These are phyloP conservation scores for Geranium rotundifolium DNA, from an alignment of 345 rosid genomes.

Conservation along the genomic window DNA sequence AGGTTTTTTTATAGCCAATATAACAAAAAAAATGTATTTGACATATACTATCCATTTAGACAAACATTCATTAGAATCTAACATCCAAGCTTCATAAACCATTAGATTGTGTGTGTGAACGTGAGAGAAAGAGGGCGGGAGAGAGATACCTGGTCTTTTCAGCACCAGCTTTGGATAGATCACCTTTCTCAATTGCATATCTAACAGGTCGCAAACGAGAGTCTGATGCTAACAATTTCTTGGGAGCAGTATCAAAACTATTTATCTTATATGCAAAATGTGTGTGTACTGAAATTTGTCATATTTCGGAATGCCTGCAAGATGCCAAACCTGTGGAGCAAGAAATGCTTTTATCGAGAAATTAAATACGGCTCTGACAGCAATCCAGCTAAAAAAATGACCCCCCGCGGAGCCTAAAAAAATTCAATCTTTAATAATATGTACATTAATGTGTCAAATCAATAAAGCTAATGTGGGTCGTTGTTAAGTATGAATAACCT, in stretches of 20 bases:
- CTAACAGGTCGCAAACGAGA: conserved; percentile 31
- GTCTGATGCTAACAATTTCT: conserved; percentile 23
- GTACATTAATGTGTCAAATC: neutral
- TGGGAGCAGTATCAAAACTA: conserved; percentile 29
- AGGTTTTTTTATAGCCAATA: neutral
- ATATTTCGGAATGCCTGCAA: conserved; percentile 17
- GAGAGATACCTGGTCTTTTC: conserved; percentile 29
- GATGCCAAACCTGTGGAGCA: conserved; percentile 21
- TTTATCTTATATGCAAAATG: conserved; percentile 27
- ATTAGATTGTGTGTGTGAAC: neutral
- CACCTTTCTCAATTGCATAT: conserved; percentile 30
- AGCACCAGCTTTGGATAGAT: conserved; percentile 17
- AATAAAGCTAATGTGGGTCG: too few relatives aligned
- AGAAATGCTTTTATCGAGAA: neutral
- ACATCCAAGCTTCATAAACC: neutral
- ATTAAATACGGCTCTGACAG: neutral
- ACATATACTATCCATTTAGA: neutral
- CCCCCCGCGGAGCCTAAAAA: conserved; percentile 37
- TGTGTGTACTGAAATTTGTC: conserved; percentile 28
- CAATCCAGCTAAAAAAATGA: neutral
- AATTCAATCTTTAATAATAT: conserved; percentile 23
- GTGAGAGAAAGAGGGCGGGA: conserved; percentile 8
- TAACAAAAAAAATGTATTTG: neutral
- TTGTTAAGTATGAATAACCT: too few relatives aligned
- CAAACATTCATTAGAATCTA: neutral